Conservation (phyloP, 148 eudicot species). For the Persicaria maculosa region DNA sequence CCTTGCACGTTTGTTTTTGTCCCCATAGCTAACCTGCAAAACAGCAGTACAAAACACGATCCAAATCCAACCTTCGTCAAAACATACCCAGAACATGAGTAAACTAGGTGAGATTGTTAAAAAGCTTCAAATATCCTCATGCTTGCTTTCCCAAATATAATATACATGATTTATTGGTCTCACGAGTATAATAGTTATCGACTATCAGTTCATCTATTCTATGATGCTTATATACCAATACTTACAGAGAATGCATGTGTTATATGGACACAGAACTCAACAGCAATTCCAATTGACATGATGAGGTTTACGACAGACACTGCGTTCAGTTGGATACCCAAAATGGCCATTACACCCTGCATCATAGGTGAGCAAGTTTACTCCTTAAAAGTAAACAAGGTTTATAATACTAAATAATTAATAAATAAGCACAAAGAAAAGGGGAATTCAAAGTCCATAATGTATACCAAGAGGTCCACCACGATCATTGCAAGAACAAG, state of each 20-base stretch:
- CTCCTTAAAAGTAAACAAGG: background rate
- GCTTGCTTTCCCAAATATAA: background rate
- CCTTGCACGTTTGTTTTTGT: slow-evolving; percentile 36
- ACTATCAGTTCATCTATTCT: background rate
- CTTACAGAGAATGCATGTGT: slow-evolving; percentile 94
- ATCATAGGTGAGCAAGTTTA: slow-evolving; percentile 9
- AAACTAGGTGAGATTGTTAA: background rate
- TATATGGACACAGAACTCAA: slow-evolving; percentile 93
- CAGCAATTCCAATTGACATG: slow-evolving; percentile 94
- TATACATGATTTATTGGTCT: background rate
- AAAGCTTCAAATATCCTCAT: background rate
- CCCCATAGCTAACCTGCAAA: slow-evolving; percentile 43
- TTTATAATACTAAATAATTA: background rate
- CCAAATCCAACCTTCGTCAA: no score
- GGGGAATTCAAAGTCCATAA: background rate
- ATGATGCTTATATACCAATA: slow-evolving; percentile 9
- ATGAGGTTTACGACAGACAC: slow-evolving; percentile 94
- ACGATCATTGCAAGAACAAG: slow-evolving; percentile 65
- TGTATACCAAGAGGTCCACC: slow-evolving; percentile 55
- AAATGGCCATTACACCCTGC: slow-evolving; percentile 95
- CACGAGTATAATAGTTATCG: background rate
- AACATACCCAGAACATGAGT: background rate
- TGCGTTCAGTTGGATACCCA: slow-evolving; percentile 83
- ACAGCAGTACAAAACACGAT: background rate
- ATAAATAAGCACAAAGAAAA: background rate